Conservation (phyloP, 2,329 filamentous ascomycete genomes). For the Pseudogymnoascus sp. region DNA sequence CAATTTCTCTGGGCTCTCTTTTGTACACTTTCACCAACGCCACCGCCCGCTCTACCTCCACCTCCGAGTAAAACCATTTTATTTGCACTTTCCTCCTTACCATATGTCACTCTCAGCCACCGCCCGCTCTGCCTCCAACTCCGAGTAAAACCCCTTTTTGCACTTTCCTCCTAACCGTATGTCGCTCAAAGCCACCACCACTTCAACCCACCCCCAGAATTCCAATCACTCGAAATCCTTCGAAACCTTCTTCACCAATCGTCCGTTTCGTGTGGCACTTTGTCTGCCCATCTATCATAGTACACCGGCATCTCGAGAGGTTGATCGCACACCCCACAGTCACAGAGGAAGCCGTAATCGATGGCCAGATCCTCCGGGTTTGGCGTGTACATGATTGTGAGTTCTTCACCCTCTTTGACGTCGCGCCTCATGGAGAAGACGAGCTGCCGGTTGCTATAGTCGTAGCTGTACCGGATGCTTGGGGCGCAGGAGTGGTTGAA, state of each 20-base stretch:
- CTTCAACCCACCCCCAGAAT: neutral
- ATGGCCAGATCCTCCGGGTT: constrained; percentile 33
- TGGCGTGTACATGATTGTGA: constrained; percentile 45
- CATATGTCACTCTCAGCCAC: neutral
- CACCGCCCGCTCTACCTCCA: neutral
- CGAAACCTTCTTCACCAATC: neutral
- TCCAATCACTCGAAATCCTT: neutral
- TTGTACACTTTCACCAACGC: neutral
- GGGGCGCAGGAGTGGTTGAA: constrained; percentile 53
- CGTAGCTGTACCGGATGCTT: constrained; percentile 39
- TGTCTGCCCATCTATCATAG: neutral
- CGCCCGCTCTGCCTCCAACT: too few species aligned
- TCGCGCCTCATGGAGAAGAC: constrained; percentile 34
- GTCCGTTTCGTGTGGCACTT: neutral
- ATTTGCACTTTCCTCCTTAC: neutral
- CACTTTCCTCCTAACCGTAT: neutral
- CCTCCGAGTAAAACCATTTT: neutral
- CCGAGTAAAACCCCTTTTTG: neutral
- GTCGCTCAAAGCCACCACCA: too few species aligned
- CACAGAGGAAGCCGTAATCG: constrained; percentile 47
- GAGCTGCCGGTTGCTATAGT: constrained; percentile 31
- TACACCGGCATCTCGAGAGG: neutral
- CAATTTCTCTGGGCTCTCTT: neutral
- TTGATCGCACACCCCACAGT: constrained; percentile 39
- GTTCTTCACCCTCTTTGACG: constrained; percentile 39